Base-by-base conservation (phyloP, 352 stramenopile species). In the Phytophthora macrochlamydospora region DNA sequence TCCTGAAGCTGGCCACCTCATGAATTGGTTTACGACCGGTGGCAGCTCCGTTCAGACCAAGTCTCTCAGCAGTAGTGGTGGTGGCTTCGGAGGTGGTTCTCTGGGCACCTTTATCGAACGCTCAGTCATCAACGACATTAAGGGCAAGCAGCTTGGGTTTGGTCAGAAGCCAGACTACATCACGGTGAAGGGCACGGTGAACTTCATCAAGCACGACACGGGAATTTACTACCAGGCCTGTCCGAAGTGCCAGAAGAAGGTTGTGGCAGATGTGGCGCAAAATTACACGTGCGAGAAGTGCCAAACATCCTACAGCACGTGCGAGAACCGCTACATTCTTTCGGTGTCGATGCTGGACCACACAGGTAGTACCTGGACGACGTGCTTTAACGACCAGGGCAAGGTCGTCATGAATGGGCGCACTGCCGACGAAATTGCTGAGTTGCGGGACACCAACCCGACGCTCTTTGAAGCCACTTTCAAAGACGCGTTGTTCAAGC, bases 241-340 rank as follows among this genome's bases (percentile, higher is more conserved):
- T 42, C 81, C 82, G 30, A 95, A 95, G 71, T 95, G 90, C 69
- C 87, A 97, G 77, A 97, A 97, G 75, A 97, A 97, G 73, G 88
- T 97, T 37, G 80, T 94, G 54, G 89, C 96, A 56, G 96, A 95
- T 49, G 96, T 97, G 46, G 96, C 98, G 63, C 89, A 96, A 61
- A 97, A 95, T 54, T 99, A 92, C 79, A 90, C 90, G 56, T 99
- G 97, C 67, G 97, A 99, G 67, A 98, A 98, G 73, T 99, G 97
- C 79, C 85, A 98, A 71, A 94, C 91, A 43, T 96, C 91, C n/a
- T 97, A 97, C 79, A 83, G 82, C 44, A 93, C 87, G 24, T 99
- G 96, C 67, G 89, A 96, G 65, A 96, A 98, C 58, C 90, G 97
- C 53, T 99, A 97, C 87, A 98, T 99, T 62, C 88, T 99, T 68